Evolutionary conservation across 129 eudicot genomes (phyloP), one percentile per base, ranked within the genome.

Genomic region (Tanacetum coccineum): DNA sequence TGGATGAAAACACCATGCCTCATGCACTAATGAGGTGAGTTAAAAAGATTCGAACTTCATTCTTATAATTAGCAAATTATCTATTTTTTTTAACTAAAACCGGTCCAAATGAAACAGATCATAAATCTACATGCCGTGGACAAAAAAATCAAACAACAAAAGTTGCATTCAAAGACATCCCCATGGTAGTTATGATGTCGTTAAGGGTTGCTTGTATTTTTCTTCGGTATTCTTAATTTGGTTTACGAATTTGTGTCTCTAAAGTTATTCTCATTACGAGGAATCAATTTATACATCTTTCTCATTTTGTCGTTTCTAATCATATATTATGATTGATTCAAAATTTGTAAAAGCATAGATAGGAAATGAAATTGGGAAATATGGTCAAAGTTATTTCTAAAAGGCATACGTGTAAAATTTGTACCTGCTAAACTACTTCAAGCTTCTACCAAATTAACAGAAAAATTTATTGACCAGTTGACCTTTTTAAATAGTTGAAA

Each of bases 101-200:
- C n/a, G n/a, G n/a, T n/a, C n/a, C n/a, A n/a, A n/a, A n/a, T n/a
- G n/a, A n/a, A n/a, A n/a, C n/a, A n/a, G 84, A 80, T 45, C 84
- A 75, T 68, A 86, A 78, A 68, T 86, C 93, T 4, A 68, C 88
- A 65, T 83, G 93, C 81, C 83, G 93, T 80, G 88, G 92, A 32
- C 60, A 21, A 18, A 56, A n/a, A 70, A 56, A 40, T 0, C 39
- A 32, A 32, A 32, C 39, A 32, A 32, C 39, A 68, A 9, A 17
- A 15, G 52, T 44, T 47, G 64, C 67, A 45, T 36, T 51, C 44
- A 67, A 50, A 62, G 59, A 28, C 70, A 68, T 64, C 64, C 67
- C 51, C 56, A 53, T 22, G 69, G 60, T 66, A 49, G 63, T 70
- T 62, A 36, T 67, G 62, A 81, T 77, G 21, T 32, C 68, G 44